Base-by-base conservation (phyloP, 2,329 filamentous ascomycete genomes). In the Drechslerella dactyloides region DNA sequence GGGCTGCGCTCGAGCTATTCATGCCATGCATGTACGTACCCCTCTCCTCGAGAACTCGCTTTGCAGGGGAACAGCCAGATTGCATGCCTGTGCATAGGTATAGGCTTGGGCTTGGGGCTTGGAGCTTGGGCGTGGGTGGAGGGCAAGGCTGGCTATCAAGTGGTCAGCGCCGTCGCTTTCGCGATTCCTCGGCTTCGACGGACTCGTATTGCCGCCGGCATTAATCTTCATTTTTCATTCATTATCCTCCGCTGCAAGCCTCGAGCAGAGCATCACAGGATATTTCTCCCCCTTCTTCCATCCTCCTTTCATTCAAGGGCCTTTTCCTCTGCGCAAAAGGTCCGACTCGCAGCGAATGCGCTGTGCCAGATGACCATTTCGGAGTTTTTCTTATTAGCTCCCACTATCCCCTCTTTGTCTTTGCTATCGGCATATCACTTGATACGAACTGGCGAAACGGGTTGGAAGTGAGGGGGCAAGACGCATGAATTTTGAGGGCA, bases 341-440 rank as follows among this genome's bases (percentile, higher is more conserved):
- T 72, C 40, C 42, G 24, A 23, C 15, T 19, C n/a, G 53, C 17
- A 63, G 42, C 53, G 35, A 42, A 48, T 24, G 15, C 46, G 24
- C 35, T 53, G 60, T 52, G 42, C 30, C 10, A 60, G 51, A 19
- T 42, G 55, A 65, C 56, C 56, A 50, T 37, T 54, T 46, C 55
- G 44, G 33, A 52, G 54, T 65, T 72, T 65, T 44, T 65, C 65
- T 61, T 33, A 65, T 37, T 48, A 42, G 53, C 15, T 55, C 11
- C 8, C 35, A 35, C 33, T 23, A 17, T 40, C 17, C 37, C 48
- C 65, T 61, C 40, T 48, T 48, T 40, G 50, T 27, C 46, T 59
- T 63, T 64, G 33, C 42, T 65, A 72, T 65, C 68, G 42, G 68
- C 33, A 55, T 61, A 72, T 72, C 68, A 72, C 58, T 55, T 72